These are phyloP conservation scores for Aspergillus persii DNA, from an alignment of 2,329 filamentous ascomycete genomes.

Conservation along the genomic window DNA sequence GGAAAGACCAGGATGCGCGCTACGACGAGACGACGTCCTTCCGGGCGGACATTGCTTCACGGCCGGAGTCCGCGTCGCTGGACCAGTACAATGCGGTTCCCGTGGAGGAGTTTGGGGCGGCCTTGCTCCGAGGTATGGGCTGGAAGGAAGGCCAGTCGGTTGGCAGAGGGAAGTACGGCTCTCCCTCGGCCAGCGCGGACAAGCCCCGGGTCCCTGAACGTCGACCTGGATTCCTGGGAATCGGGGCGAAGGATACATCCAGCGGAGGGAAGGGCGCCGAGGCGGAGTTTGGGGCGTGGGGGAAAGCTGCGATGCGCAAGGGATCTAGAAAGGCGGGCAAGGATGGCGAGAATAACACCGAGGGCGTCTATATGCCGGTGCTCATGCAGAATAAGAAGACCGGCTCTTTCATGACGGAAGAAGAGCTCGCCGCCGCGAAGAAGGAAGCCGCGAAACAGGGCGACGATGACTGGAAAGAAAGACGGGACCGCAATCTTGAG, in stretches of 20 bases:
- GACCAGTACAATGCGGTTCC: conserved; percentile 86
- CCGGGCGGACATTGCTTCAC: conserved; percentile 64
- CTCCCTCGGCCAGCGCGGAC: conserved; percentile 34
- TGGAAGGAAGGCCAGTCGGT: conserved; percentile 73
- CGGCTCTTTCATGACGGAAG: conserved; percentile 61
- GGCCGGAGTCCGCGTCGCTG: conserved; percentile 72
- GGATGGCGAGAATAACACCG: conserved; percentile 38
- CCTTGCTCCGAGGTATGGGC: conserved; percentile 87
- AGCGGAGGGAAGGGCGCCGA: conserved; percentile 51
- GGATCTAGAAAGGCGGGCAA: conserved; percentile 57
- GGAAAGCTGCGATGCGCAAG: conserved; percentile 58
- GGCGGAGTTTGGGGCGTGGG: conserved; percentile 77
- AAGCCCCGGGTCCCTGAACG: conserved; percentile 66
- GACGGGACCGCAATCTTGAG: conserved; percentile 44
- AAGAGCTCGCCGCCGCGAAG: conserved; percentile 55
- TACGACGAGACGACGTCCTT: conserved; percentile 60
- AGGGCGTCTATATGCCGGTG: conserved; percentile 60
- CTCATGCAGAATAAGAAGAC: conserved; percentile 61
- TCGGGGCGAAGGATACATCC: conserved; percentile 78
- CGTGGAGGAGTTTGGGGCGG: conserved; percentile 91
- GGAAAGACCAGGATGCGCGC: conserved; percentile 19
- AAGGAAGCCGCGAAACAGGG: conserved; percentile 49
- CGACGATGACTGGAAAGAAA: conserved; percentile 46
- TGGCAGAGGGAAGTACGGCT: conserved; percentile 54
- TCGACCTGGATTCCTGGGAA: conserved; percentile 77